A percentile compares a stretch with the other conserved stretches of the same genome.
Evolutionary conservation across 345 rosid species (phyloP).

Genomic region (Bruguiera sexangula): DNA sequence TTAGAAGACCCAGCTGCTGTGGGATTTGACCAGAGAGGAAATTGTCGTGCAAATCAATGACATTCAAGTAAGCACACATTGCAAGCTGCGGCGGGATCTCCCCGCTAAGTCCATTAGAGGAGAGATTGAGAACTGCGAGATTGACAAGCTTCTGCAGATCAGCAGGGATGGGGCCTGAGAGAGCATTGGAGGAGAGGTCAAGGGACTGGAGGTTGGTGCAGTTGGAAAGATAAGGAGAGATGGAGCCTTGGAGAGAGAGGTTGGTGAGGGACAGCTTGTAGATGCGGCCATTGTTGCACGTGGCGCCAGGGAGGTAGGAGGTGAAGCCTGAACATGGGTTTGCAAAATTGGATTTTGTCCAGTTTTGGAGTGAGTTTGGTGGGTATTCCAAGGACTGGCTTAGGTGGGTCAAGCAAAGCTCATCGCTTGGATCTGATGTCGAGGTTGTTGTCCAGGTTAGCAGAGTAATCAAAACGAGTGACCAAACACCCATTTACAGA

Average conservation of each 20-base stretch:
- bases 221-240: constrained; percentile 74
- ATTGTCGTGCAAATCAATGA: constrained; percentile 84
- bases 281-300: constrained; percentile 89
- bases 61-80: constrained; percentile 77
- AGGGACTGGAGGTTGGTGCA: constrained; percentile 88
- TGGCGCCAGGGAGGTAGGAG: constrained; percentile 67
- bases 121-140: constrained; percentile 88
- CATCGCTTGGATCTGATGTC: constrained; percentile 63
- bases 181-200: constrained; percentile 81
- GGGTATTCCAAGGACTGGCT: constrained; percentile 64
- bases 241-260: constrained; percentile 70
- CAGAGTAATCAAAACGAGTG: constrained; percentile 30
- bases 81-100: constrained; percentile 76
- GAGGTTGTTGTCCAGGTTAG: constrained; percentile 33
- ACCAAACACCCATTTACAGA: constrained; percentile 29
- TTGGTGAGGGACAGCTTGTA: constrained; percentile 82
- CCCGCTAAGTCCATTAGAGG: constrained; percentile 69
- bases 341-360: constrained; percentile 63
- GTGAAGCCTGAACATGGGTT: constrained; percentile 72
- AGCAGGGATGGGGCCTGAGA: constrained; percentile 70
- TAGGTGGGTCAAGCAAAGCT: constrained; percentile 51
- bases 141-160: constrained; percentile 71
- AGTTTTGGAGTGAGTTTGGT: constrained; percentile 61
- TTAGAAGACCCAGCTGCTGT: constrained; percentile 56
- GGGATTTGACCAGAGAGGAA: constrained; percentile 69